phyloP scores from a whole-genome alignment of 345 rosid species.

The Populus deltoides region DNA sequence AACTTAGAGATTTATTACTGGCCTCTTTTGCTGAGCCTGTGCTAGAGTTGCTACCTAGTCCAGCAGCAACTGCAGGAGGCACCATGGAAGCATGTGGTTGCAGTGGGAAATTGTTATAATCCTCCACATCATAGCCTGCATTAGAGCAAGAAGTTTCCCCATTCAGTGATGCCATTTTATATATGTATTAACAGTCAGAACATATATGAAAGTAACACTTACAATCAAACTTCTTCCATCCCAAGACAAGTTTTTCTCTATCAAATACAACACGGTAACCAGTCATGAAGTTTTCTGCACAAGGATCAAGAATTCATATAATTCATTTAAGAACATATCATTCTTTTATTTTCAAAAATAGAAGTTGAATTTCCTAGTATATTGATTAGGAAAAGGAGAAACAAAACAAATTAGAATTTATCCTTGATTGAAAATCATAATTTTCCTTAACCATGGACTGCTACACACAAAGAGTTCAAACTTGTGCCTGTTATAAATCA shows the following conservation, averaged over 20 bases:
- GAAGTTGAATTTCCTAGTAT: not conserved
- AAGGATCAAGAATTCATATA: not conserved
- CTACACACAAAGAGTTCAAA: not conserved
- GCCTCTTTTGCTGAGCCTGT: constrained; percentile 33
- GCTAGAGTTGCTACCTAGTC: constrained; percentile 36
- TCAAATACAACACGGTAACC: constrained; percentile 76
- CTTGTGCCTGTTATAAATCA: not conserved
- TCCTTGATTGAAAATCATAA: not conserved
- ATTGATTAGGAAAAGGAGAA: not conserved
- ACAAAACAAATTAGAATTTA: not conserved
- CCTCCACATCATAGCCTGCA: constrained; percentile 66
- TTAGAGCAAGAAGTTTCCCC: not conserved
- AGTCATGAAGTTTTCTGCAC: constrained; percentile 84
- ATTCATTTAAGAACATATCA: not conserved
- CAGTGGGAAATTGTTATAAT: constrained; percentile 22
- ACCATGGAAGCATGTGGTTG: constrained; percentile 42
- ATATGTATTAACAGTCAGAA: not conserved
- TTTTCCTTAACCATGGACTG: not conserved
- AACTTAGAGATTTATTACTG: constrained; percentile 31
- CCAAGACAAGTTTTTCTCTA: constrained; percentile 64
- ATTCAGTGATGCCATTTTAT: not conserved
- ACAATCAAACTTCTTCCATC: constrained; percentile 84
- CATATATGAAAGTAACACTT: constrained; percentile 21
- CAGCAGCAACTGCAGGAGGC: constrained; percentile 67
- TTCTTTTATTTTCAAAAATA: not conserved